Evolutionary conservation across 257 asterid species (phyloP).

Genomic region (Verbascum thapsus): DNA sequence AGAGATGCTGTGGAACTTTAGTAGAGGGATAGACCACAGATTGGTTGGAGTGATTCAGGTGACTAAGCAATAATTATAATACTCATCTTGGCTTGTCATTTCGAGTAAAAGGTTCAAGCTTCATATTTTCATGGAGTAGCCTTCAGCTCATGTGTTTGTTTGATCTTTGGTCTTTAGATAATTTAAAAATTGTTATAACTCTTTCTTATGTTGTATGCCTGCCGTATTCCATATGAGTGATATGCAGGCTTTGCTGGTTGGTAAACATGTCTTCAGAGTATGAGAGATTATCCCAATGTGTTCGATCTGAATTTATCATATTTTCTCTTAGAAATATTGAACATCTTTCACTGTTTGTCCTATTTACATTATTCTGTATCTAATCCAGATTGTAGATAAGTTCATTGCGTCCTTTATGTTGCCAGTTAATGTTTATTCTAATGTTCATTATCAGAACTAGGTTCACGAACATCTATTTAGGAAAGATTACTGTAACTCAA

Average conservation of each 20-base stretch:
- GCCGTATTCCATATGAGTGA: constrained; percentile 11
- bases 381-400: too few species aligned
- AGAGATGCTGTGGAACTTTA: constrained; percentile 87
- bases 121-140: constrained; percentile 16
- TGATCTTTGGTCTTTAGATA: constrained; percentile 3
- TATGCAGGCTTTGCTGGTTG: constrained; percentile 12
- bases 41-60: constrained; percentile 73
- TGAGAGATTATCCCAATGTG: constrained; percentile 6
- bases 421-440: too few species aligned
- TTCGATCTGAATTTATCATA: background rate
- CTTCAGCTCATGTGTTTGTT: constrained; percentile 13
- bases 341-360: too few species aligned
- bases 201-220: constrained; percentile 16
- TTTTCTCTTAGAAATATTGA: too few species aligned
- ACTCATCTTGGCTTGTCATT: constrained; percentile 21
- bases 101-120: constrained; percentile 16
- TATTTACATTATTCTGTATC: too few species aligned
- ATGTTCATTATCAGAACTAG: too few species aligned
- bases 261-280: background rate
- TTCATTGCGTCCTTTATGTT: too few species aligned
- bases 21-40: constrained; percentile 88
- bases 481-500: too few species aligned
- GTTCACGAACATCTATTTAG: too few species aligned
- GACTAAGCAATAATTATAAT: constrained; percentile 17
- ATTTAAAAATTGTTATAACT: constrained; percentile 9